Conservation (phyloP, 2,329 filamentous ascomycete genomes). For the Graphilbum fragrans region DNA sequence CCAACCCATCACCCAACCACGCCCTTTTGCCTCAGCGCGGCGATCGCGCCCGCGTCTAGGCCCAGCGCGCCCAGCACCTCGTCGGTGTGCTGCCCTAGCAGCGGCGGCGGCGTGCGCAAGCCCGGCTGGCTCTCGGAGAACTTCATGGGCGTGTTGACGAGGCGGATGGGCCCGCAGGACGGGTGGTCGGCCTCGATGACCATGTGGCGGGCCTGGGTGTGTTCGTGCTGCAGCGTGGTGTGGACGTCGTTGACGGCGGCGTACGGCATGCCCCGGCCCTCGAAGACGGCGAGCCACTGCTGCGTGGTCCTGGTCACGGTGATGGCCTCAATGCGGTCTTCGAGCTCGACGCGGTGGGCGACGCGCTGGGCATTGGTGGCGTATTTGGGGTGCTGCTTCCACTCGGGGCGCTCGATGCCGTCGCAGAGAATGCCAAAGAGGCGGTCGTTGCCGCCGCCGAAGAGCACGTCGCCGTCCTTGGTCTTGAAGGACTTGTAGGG, state of each 20-base stretch:
- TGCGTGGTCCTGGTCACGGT: conserved; percentile 68
- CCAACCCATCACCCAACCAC: conserved; percentile 50
- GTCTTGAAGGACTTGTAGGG: conserved; percentile 81
- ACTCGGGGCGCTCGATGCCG: conserved; percentile 43
- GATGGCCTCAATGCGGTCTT: conserved; percentile 63
- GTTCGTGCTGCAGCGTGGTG: conserved; percentile 68
- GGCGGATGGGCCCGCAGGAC: conserved; percentile 70
- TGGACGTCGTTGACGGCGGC: conserved; percentile 88
- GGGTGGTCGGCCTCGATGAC: conserved; percentile 77
- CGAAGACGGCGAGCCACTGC: conserved; percentile 77
- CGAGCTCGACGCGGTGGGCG: conserved; percentile 62
- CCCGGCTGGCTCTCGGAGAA: conserved; percentile 73
- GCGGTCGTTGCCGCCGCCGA: conserved; percentile 62
- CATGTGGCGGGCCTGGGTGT: conserved; percentile 80
- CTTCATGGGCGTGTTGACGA: conserved; percentile 92
- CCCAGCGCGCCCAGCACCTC: conserved; percentile 58
- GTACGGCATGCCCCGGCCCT: conserved; percentile 89
- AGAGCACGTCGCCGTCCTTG: conserved; percentile 55
- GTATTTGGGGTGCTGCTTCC: conserved; percentile 48
- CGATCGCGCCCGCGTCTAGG: conserved; percentile 45
- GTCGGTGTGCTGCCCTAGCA: conserved; percentile 75
- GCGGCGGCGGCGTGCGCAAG: conserved; percentile 68
- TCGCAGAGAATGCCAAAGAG: conserved; percentile 55
- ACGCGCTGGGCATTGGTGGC: conserved; percentile 51
- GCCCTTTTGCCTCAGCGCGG: conserved; percentile 49